Evolutionary conservation across 805 yeast genomes (phyloP), one percentile per base, ranked within the genome.

Genomic region (Monosporozyma aerobia): DNA sequence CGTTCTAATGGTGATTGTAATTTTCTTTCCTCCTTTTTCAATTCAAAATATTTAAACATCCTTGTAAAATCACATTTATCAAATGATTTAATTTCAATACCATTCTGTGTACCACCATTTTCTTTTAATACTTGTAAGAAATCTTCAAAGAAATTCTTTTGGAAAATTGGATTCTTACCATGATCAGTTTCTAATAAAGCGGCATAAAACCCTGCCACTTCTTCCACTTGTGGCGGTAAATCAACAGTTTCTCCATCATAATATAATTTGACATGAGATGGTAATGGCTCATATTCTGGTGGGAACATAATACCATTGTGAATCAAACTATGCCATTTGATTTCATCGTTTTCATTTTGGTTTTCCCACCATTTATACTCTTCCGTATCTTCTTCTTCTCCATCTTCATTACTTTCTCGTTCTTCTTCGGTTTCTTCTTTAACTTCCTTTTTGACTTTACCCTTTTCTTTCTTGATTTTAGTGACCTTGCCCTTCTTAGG

Each of bases 221-320:
- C 98, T 69, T 92, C 99, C 2, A 97, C 97, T 52, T 76, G 86
- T 0, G 73, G 70, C 1, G 96, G 92, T 53, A 92, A 73, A 30
- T 73, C 73, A 0, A 90, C 90, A 0, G 94, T 87, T 57, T 79
- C 76, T 0, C 87, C 88, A 59, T 85, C 85, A 62, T 92, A 90
- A 54, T 79, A 76, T 51, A 92, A 60, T 63, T 85, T 87, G 41
- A 90, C 86, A 61, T 80, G 77, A 5, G 79, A 71, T 0, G 98
- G 98, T 45, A 92, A 71, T 3, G 94, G 90, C 63, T 85, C 90
- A 67, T 92, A 92, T 2, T 81, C 85, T 0, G 98, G 97, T 2
- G 99, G 97, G 62, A 92, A 92, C 33, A 90, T 71, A 11, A 92
- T 97, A 61, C 99, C 99, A 58, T 79, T 82, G 66, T 92, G 99